These are phyloP conservation scores for Triticum turgidum DNA, from an alignment of 176 grass and related monocot genomes.

Conservation along the genomic window DNA sequence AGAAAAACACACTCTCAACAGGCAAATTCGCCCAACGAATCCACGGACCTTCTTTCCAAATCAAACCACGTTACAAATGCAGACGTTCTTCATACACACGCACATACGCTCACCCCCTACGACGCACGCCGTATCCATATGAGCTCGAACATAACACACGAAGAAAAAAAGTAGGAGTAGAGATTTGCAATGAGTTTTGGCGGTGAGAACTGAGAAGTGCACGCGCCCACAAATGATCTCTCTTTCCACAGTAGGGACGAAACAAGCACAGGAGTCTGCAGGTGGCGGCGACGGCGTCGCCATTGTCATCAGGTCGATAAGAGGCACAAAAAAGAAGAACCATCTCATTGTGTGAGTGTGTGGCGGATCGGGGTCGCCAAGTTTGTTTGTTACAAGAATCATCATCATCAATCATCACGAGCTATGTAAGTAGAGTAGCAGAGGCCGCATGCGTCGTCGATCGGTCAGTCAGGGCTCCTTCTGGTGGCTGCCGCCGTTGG, in stretches of 20 bases:
- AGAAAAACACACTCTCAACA: neutral
- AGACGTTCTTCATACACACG: neutral
- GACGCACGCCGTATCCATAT: neutral
- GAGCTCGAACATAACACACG: neutral
- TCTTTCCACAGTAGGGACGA: neutral
- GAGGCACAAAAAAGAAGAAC: neutral
- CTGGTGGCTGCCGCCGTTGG: constrained; percentile 20
- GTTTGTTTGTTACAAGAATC: constrained; percentile 23
- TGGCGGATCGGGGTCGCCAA: neutral
- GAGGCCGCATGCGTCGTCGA: neutral
- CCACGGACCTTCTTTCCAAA: neutral
- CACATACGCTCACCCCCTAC: too few relatives aligned
- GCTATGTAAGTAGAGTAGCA: neutral
- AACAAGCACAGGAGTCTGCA: neutral
- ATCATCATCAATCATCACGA: neutral
- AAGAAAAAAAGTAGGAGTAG: neutral
- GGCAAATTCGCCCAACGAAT: neutral
- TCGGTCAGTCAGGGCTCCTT: constrained; percentile 21
- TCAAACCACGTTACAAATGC: neutral
- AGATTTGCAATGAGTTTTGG: neutral
- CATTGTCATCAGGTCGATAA: neutral
- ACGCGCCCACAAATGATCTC: neutral
- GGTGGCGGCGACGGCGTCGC: neutral
- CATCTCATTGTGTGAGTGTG: neutral
- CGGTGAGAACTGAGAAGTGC: neutral